Conservation (phyloP, 139 green algal genomes). For the Yamagishiella unicocca region DNA sequence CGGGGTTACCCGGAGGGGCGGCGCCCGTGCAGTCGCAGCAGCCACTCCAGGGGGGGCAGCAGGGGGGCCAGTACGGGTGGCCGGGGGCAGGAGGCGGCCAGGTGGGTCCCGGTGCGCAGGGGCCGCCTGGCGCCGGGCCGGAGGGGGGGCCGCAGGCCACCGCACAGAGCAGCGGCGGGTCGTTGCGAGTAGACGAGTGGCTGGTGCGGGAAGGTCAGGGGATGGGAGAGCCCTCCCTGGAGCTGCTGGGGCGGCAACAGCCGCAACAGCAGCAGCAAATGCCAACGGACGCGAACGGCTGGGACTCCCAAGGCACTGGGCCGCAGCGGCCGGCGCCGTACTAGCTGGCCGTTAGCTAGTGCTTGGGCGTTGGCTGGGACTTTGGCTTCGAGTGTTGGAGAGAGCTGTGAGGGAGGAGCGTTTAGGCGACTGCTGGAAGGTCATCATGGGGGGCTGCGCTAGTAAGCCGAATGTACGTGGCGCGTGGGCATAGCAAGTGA, state of each 20-base stretch:
- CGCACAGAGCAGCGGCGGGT: background rate
- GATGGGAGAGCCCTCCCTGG: background rate
- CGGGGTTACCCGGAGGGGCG: background rate
- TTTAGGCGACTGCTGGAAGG: background rate
- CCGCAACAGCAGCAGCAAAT: conserved; percentile 4
- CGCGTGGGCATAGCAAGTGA: too few species aligned
- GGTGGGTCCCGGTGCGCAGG: background rate
- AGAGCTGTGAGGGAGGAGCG: background rate
- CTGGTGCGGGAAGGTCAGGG: conserved; percentile 18
- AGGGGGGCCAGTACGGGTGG: conserved; percentile 10
- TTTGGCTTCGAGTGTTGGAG: background rate
- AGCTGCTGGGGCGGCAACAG: background rate
- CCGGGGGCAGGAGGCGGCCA: background rate
- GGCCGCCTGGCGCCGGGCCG: background rate
- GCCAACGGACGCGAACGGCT: background rate
- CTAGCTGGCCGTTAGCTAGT: background rate
- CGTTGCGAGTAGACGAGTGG: conserved; percentile 52
- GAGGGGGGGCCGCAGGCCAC: too few species aligned
- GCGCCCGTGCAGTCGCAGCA: background rate
- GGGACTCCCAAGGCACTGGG: background rate
- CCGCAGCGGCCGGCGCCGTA: background rate
- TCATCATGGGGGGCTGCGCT: background rate
- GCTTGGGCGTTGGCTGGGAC: background rate
- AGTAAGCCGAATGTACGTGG: background rate
- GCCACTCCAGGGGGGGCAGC: background rate